Base-by-base conservation (phyloP, 805 yeast species). In the Ogataea zsoltii region DNA sequence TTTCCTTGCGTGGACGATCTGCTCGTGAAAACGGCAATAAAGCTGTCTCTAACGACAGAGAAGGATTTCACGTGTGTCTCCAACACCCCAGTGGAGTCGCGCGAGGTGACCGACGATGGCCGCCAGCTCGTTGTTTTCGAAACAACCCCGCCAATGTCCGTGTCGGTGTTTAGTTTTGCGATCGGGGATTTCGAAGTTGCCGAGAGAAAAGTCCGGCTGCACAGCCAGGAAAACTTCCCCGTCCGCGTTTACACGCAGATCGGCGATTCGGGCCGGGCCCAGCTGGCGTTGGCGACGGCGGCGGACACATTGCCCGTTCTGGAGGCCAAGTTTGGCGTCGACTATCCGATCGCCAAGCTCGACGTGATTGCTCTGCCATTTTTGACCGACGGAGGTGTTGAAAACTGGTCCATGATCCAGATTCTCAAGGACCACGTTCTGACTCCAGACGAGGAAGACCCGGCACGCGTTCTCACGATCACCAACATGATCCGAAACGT, bases 341-440 rank as follows among this genome's bases (percentile, higher is more conserved):
- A 57, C 1, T 85, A 73, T 56, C 92, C 92, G 1, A 64, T 83
- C 46, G 66, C 71, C 2, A 86, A 87, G 53, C 63, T 87, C 19
- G 94, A 86, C 58, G 65, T 87, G 38, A 77, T 82, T 3, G 77
- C 86, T 1, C 62, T 87, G 7, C 94, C 94, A 9, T 83, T 81
- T 54, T 68, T 87, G 45, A 73, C 80, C 23, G 92, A 85, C 60
- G 86, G 87, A 47, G 95, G 88, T 2, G 86, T 85, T 82, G 95
- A 87, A 60, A 85, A 86, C 60, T 82, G 85, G 78, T 86, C 88
- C 3, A 65, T 84, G 66, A 72, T 87, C 41, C 77, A 85, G 2
- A 71, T 83, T 7, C 74, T 82, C 43, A 74, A 77, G 41, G 74
- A 75, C 37, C 82, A 80, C 51, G 53, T 77, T 7, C 49, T 77